Conservation (phyloP, 495 filamentous ascomycete species). For the Cercophora scortea region DNA sequence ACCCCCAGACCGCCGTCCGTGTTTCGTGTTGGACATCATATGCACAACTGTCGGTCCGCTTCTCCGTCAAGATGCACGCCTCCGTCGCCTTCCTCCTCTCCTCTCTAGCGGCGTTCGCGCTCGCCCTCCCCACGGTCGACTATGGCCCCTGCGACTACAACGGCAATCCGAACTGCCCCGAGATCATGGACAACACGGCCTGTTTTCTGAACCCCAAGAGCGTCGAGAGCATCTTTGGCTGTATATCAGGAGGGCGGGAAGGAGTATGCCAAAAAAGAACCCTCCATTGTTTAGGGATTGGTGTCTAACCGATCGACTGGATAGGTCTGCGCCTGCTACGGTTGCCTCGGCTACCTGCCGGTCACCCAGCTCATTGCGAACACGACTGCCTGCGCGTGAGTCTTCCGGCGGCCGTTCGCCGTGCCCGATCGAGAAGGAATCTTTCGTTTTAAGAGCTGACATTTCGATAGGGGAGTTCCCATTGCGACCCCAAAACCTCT, state of each 20-base stretch:
- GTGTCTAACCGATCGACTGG: background rate
- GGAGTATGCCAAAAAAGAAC: constrained; percentile 1
- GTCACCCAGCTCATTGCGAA: constrained; percentile 9
- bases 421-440: background rate
- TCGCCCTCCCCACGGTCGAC: constrained; percentile 3
- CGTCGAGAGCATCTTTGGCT: constrained; percentile 11
- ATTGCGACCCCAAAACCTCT: too few species aligned
- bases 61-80: background rate
- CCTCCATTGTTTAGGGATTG: background rate
- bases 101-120: background rate
- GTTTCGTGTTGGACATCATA: too few species aligned
- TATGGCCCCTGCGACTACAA: constrained; percentile 18
- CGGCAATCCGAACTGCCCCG: constrained; percentile 12
- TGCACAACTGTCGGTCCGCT: too few species aligned
- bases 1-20: too few species aligned
- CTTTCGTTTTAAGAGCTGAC: background rate
- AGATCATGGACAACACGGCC: constrained; percentile 21
- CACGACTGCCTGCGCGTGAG: constrained; percentile 15
- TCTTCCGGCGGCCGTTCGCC: background rate
- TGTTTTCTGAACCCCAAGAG: constrained; percentile 13
- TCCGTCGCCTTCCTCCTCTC: background rate
- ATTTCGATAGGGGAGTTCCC: too few species aligned
- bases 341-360: constrained; percentile 9
- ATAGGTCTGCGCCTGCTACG: constrained; percentile 16
- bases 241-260: constrained; percentile 8